Base-by-base conservation (phyloP, 2,329 filamentous ascomycete species). In the Mollisia scopiformis region DNA sequence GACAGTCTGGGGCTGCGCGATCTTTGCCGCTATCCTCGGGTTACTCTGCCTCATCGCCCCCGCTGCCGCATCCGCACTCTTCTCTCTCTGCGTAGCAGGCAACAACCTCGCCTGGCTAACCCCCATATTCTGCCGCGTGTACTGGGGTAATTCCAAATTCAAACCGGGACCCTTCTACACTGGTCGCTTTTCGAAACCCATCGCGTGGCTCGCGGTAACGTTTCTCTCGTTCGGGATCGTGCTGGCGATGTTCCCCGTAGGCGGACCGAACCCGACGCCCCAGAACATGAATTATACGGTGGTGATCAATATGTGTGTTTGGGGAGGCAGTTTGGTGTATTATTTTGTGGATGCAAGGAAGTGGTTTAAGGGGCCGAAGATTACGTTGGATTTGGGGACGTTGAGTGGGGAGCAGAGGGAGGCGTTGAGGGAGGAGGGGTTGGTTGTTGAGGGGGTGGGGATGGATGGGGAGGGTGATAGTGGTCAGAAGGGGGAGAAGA, bases 281-380 rank as follows among this genome's bases (percentile, higher is more conserved):
- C 62, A 79, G 39, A 74, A 73, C 14, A 88, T 88, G 85, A 88
- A 88, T 66, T 88, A 88, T 68, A 87, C 85, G 0, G 78, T 87
- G 2, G 84, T 87, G 1, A 84, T 88, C 61, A 87, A 87, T 63
- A 78, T 77, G 30, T 79, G 80, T 5, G 80, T 88, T 1, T 88
- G 85, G 85, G 74, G 81, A 14, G 83, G 84, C 1, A 78, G 80
- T 0, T 71, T 86, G 66, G 51, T 76, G 1, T 88, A 88, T 71
- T 88, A 87, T 69, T 77, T 77, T 64, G 63, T 84, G 27, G 79
- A 83, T 73, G 85, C 84, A 4, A 75, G 79, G 57, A 87, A 86
- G 70, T 86, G 83, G 78, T 87, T 86, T 67, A 84, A 76, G 1
- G 84, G 85, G 0, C 85, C 85, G 3, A 84, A 83, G 74, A 80